Evolutionary conservation across 164 flowering plant species (phyloP).

Genomic region (Cinnamomum micranthum): DNA sequence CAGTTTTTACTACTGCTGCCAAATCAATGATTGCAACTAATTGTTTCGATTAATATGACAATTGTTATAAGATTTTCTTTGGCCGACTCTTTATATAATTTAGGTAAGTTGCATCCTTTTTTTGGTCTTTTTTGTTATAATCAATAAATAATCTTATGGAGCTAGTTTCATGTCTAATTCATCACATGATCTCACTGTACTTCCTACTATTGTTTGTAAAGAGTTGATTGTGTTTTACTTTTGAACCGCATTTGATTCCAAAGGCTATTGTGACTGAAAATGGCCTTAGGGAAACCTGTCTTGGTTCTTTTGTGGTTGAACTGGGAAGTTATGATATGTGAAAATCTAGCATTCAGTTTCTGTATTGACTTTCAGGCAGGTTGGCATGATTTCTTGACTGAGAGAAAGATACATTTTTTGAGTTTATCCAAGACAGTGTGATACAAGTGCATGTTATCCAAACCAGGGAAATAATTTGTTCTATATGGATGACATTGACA

Average conservation of each 20-base stretch:
- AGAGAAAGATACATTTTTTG: not conserved
- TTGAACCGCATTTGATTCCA: conserved; percentile 4
- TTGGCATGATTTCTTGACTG: not conserved
- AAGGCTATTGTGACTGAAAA: not conserved
- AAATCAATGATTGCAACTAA: too few relatives aligned
- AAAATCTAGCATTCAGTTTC: not conserved
- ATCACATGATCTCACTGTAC: not conserved
- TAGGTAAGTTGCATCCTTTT: too few relatives aligned
- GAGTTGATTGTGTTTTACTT: not conserved
- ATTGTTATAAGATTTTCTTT: too few relatives aligned
- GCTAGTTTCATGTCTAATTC: not conserved
- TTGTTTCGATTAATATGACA: too few relatives aligned
- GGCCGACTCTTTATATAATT: too few relatives aligned
- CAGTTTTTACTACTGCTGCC: too few relatives aligned
- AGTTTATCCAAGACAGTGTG: not conserved
- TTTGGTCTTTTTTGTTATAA: too few relatives aligned
- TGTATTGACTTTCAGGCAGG: not conserved
- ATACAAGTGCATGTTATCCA: not conserved
- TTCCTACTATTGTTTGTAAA: not conserved
- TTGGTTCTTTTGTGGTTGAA: not conserved
- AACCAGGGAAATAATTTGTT: not conserved
- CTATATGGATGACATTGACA: too few relatives aligned
- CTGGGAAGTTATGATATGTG: not conserved
- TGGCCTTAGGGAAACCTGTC: not conserved
- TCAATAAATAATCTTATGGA: not conserved